Evolutionary conservation across 208 protist species (phyloP).

Genomic region (Trypanosoma melophagium): DNA sequence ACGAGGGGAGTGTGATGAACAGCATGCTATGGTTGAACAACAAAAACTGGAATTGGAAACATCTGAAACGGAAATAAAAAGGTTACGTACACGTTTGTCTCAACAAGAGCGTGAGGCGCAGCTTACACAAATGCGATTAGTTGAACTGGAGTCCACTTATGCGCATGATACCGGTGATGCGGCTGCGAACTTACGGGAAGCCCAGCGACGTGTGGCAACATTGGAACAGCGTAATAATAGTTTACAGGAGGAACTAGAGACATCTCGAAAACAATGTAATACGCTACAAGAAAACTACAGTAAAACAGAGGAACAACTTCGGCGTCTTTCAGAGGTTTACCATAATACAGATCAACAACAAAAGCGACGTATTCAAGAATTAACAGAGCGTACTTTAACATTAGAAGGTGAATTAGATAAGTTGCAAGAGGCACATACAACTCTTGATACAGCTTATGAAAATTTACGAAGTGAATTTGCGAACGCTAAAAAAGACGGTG

Average conservation of each 20-base stretch:
- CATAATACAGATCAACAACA: slow-evolving; percentile 14
- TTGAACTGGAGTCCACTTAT: slow-evolving; percentile 42
- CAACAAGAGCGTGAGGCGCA: slow-evolving; percentile 41
- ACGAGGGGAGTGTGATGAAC: slow-evolving; percentile 35
- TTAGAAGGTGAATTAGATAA: slow-evolving; percentile 37
- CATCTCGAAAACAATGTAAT: slow-evolving; percentile 27
- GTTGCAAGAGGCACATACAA: slow-evolving; percentile 26
- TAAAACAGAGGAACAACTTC: slow-evolving; percentile 23
- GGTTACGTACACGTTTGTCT: slow-evolving; percentile 28
- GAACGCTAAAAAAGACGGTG: slow-evolving; percentile 21
- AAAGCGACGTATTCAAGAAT: slow-evolving; percentile 26
- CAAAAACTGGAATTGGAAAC: slow-evolving; percentile 36
- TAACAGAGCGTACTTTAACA: slow-evolving; percentile 34
- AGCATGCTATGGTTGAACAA: neutral
- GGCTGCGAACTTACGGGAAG: slow-evolving; percentile 32
- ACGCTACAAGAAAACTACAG: slow-evolving; percentile 14
- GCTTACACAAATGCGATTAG: slow-evolving; percentile 19
- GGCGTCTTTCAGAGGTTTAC: slow-evolving; percentile 20
- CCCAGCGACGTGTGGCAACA: slow-evolving; percentile 34
- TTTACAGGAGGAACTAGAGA: slow-evolving; percentile 38
- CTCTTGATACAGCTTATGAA: slow-evolving; percentile 31
- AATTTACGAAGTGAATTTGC: slow-evolving; percentile 27
- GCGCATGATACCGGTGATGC: slow-evolving; percentile 35
- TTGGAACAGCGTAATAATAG: slow-evolving; percentile 37
- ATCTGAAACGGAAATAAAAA: slow-evolving; percentile 9